Percentiles rank a stretch among this genome's conserved stretches.
phyloP scores from a whole-genome alignment of 1,139 yeast genomes.

The Saccharomyces hybrid region DNA sequence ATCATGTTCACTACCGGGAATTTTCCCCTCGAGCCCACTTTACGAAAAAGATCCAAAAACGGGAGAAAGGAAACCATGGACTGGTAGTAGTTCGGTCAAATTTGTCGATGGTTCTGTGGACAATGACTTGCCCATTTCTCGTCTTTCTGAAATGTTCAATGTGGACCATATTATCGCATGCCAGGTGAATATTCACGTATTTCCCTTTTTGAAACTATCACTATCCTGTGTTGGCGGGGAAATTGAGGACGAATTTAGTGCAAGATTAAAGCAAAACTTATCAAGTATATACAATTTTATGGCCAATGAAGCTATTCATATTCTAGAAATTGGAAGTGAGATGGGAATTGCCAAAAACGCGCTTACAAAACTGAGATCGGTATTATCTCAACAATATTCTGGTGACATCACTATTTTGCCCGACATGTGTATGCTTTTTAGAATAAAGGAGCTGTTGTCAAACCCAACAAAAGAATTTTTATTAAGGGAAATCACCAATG shows the following conservation, averaged over 20 bases:
- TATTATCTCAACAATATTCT: conserved; percentile 77
- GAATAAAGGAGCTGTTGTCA: conserved; percentile 55
- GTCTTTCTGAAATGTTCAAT: conserved; percentile 90
- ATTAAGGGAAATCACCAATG: conserved; percentile 64
- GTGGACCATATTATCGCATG: conserved; percentile 96
- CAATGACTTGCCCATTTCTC: conserved; percentile 80
- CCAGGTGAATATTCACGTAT: conserved; percentile 94
- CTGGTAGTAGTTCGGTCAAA: conserved; percentile 60
- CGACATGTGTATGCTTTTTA: conserved; percentile 47
- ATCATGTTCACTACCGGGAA: conserved; percentile 87
- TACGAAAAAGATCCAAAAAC: conserved; percentile 76
- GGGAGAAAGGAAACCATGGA: conserved; percentile 54
- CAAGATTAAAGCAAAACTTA: conserved; percentile 45
- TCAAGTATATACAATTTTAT: conserved; percentile 53
- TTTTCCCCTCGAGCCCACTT: conserved; percentile 78
- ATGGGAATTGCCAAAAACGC: conserved; percentile 68
- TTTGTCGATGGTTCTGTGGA: conserved; percentile 96
- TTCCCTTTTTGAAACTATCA: conserved; percentile 68
- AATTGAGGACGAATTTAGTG: conserved; percentile 52
- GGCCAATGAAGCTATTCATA: conserved; percentile 70
- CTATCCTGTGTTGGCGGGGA: conserved; percentile 62
- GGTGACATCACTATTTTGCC: conserved; percentile 94
- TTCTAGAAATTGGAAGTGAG: conserved; percentile 62
- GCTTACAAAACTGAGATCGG: conserved; percentile 64
- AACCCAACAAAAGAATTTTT: conserved; percentile 78